Evolutionary conservation across 352 stramenopile genomes (phyloP), one percentile per base, ranked within the genome.

Genomic region (Phytophthora colocasiae): DNA sequence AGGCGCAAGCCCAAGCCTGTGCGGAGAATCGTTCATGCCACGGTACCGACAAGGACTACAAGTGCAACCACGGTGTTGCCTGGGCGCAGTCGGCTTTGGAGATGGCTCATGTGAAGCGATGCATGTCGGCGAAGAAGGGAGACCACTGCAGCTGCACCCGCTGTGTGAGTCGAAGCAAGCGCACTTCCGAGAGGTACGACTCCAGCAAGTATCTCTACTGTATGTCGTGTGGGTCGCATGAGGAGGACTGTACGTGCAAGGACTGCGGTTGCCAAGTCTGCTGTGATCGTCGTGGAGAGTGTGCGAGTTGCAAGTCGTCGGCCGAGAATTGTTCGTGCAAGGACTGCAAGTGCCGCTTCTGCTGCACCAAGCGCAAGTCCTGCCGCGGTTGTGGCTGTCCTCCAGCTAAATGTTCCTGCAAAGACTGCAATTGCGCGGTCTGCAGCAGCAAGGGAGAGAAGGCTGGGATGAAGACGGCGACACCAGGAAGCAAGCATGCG

Each of bases 1-100:
- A 99, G 66, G 79, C 87, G 1, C 95, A 99, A 67, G 97, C 98
- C 8, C 89, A 92, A 29, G 73, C 78, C 32, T 94, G 96, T 38
- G 89, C 84, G 19, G 58, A 59, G 31, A 75, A 81, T 44, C 63
- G 51, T 31, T 68, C 50, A 15, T 71, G 49, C 15, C 71, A 63
- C n/a, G 47, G 59, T 27, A 49, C 72, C 6, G 51, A 69, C n/a
- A 55, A 77, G 31, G 57, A 31, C 27, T 56, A 77, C 44, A 72
- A 70, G 50, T 83, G 77, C 58, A 90, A 75, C 67, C 67, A 83
- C 58, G 83, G 79, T 4, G 76, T 89, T 1, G 65, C 81, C 32
- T 91, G 78, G 80, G 84, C 84, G 0, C 78, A 90, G 44, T 87
- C 83, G 22, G 84, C 82, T 27, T 57, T 93, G 17, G 77, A 93